Percentiles rank a stretch among this genome's conserved stretches.
Conservation (phyloP, 192 early-diverging fungal genomes). For the Lobosporangium transversale region DNA sequence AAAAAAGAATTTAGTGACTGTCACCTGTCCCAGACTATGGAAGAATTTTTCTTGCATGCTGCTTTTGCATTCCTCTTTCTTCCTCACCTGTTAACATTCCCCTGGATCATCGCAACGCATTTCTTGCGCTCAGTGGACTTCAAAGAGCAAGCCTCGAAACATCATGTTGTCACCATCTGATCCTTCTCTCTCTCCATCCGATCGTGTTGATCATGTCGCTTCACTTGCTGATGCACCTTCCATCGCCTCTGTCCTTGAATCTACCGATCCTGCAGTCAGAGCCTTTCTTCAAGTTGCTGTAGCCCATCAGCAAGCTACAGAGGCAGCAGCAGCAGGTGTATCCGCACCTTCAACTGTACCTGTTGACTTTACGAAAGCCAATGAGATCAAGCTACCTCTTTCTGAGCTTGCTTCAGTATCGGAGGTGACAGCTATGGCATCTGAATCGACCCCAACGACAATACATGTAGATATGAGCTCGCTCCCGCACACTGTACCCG, state of each 20-base stretch:
- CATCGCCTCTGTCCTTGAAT: conserved; percentile 15
- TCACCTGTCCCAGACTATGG: too few species aligned
- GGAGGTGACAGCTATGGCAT: background rate
- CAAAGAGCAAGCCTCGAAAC: background rate
- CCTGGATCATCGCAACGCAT: conserved; percentile 14
- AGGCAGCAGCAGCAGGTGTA: conserved; percentile 16
- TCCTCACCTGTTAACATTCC: background rate
- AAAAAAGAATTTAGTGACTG: too few species aligned
- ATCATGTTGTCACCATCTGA: conserved; percentile 20
- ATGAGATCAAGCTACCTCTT: background rate
- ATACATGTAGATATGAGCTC: background rate
- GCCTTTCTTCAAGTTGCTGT: conserved; percentile 33
- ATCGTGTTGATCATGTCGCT: background rate
- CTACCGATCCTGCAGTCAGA: conserved; percentile 19
- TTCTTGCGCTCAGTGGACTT: conserved; percentile 22
- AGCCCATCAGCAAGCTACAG: conserved; percentile 16
- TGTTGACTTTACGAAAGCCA: background rate
- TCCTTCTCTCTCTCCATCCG: conserved; percentile 8
- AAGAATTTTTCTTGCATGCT: conserved; percentile 5
- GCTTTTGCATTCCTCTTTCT: conserved; percentile 11
- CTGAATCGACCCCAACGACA: background rate
- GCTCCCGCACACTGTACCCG: conserved; percentile 5
- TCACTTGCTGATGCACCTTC: conserved; percentile 9
- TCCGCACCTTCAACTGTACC: background rate
- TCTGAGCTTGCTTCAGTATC: background rate